Evolutionary conservation across 192 early-diverging fungal genomes (phyloP).

Genomic region (Allomyces javanicus): DNA sequence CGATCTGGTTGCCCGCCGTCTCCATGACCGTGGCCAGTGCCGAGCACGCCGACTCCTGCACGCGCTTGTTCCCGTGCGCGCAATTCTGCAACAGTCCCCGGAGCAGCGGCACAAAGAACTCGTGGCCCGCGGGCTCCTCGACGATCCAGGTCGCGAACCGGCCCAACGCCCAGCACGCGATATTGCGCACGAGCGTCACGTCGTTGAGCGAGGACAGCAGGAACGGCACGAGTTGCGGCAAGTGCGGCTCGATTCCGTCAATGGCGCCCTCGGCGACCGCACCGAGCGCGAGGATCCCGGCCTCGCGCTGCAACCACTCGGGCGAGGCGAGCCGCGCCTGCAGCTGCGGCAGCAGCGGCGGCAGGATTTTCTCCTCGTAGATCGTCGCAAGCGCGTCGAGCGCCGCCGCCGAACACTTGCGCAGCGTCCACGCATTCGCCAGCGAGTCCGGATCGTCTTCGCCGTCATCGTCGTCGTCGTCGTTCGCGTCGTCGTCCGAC

Average conservation of each 20-base stretch:
- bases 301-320: constrained; percentile 85
- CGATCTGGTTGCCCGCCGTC: constrained; percentile 57
- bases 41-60: constrained; percentile 93
- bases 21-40: constrained; percentile 93
- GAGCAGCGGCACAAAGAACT: constrained; percentile 72
- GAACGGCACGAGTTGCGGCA: constrained; percentile 70
- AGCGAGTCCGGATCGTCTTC: constrained; percentile 72
- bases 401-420: constrained; percentile 95
- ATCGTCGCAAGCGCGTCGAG: constrained; percentile 83
- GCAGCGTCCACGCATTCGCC: constrained; percentile 86
- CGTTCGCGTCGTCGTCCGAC: constrained; percentile 30
- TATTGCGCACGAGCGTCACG: constrained; percentile 81
- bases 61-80: constrained; percentile 91
- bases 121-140: constrained; percentile 27
- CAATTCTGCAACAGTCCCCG: constrained; percentile 53
- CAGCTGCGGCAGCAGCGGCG: constrained; percentile 66
- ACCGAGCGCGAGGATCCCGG: constrained; percentile 88
- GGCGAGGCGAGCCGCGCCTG: constrained; percentile 57
- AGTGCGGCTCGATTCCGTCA: constrained; percentile 69
- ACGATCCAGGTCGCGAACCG: constrained; percentile 74
- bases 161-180: constrained; percentile 96
- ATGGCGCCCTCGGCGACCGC: constrained; percentile 94
- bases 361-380: constrained; percentile 64
- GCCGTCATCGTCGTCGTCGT: constrained; percentile 67
- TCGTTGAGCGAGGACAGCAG: constrained; percentile 62